These are phyloP conservation scores for grape (Vitis vinifera) DNA, from an alignment of 164 flowering plant genomes.

Conservation along the genomic window DNA sequence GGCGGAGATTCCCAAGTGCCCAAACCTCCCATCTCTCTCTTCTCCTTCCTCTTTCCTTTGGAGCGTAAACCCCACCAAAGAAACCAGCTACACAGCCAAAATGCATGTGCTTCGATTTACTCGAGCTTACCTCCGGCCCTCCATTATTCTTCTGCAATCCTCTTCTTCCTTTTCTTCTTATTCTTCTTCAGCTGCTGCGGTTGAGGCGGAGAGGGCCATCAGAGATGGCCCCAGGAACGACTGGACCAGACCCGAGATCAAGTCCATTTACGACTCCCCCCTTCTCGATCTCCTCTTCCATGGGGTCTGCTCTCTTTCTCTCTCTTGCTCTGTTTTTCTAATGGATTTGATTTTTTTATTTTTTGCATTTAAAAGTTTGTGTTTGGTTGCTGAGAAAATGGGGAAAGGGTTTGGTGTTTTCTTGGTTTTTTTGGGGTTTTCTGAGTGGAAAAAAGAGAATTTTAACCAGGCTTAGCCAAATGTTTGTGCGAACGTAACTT, in stretches of 20 bases:
- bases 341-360: background rate
- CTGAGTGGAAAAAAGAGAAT: background rate
- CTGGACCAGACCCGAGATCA: slow-evolving; percentile 69
- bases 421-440: background rate
- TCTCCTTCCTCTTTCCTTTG: no score
- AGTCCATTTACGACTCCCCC: slow-evolving; percentile 80
- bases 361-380: background rate
- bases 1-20: background rate
- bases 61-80: no score
- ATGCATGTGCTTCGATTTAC: background rate
- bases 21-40: background rate
- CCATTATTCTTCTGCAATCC: background rate
- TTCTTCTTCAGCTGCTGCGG: slow-evolving; percentile 61
- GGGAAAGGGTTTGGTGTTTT: background rate
- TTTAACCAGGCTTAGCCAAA: no score
- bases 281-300: slow-evolving; percentile 94
- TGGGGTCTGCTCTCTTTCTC: slow-evolving; percentile 51
- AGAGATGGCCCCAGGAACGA: slow-evolving; percentile 77
- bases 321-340: background rate
- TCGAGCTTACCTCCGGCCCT: slow-evolving; percentile 4
- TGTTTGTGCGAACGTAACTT: no score
- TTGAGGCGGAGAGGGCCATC: slow-evolving; percentile 72
- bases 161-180: slow-evolving; percentile 4
- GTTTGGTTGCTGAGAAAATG: background rate
- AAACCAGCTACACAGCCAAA: no score